Evolutionary conservation across 139 green algal genomes (phyloP), one percentile per base, ranked within the genome.

Genomic region (Tetradesmus lagerheimii): DNA sequence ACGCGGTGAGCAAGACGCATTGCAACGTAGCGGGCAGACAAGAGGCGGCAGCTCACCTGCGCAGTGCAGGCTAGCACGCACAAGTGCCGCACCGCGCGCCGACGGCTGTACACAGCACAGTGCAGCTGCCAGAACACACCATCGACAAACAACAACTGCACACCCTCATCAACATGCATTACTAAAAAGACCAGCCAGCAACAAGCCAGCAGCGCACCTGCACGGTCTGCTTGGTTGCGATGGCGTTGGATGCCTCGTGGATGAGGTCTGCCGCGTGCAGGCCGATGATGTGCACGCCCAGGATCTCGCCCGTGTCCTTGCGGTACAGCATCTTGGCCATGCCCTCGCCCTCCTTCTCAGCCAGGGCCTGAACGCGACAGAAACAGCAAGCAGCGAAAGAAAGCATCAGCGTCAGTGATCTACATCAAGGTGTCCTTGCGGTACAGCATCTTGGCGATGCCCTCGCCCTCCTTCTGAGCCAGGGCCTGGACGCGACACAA

Each of bases 181-280:
- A 2, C 29, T 14, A 57, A 57, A 57, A 9, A 57, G 45, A 57
- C 11, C 45, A 11, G 6, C 45, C 62, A 5, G 25, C 62, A 74
- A 74, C 15, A 14, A 74, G 15, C 5, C 23, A 74, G 23, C 8
- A 1, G 35, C 84, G 16, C 67, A 83, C 92, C 89, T 95, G 90
- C 31, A 99, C 95, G 2, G 93, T 98, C 93, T 98, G 95, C 18
- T 93, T 93, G 16, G 94, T 98, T 38, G 96, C 96, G 41, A 99
- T 97, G 71, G 98, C 98, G 92, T 99, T 99, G 76, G 97, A 99
- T 31, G 97, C 97, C 93, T 99, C 98, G 93, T 99, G 98, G 93
- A 99, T 99, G 83, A 99, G 97, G 92, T 99, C 98, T 27, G 98
- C 98, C 18, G 98, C 96, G 91, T 99, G 98, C 80, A 99, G 94